Percentiles rank a stretch among this genome's conserved stretches.
These are phyloP conservation scores for Diaporthe helianthi DNA, from an alignment of 2,329 filamentous ascomycete genomes.

Conservation along the genomic window DNA sequence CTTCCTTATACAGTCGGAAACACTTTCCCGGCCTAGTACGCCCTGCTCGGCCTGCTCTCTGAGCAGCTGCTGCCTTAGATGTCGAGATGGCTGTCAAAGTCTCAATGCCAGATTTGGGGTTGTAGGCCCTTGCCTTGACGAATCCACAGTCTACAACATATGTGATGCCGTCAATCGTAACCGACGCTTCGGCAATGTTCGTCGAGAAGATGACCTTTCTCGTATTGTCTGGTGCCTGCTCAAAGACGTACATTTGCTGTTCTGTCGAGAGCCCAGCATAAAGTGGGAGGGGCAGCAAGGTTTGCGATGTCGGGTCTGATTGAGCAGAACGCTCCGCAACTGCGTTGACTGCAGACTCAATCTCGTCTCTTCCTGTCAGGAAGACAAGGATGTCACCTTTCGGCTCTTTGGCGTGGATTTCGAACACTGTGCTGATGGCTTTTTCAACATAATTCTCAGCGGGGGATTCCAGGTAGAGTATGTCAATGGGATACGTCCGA, in stretches of 20 bases:
- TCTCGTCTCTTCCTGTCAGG: conserved; percentile 91
- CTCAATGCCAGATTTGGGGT: conserved; percentile 85
- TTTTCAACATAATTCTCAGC: conserved; percentile 87
- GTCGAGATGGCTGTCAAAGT: conserved; percentile 81
- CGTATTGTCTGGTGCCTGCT: conserved; percentile 79
- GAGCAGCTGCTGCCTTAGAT: conserved; percentile 91
- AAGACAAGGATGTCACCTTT: conserved; percentile 92
- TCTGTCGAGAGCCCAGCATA: conserved; percentile 90
- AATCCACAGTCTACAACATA: conserved; percentile 92
- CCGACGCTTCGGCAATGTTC: conserved; percentile 95
- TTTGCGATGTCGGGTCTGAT: conserved; percentile 64
- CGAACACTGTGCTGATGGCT: conserved; percentile 81
- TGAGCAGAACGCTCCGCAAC: conserved; percentile 75
- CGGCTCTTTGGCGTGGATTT: conserved; percentile 82
- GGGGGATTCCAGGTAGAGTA: conserved; percentile 79
- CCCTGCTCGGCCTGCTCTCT: conserved; percentile 88
- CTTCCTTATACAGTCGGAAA: conserved; percentile 88
- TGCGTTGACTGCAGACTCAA: conserved; percentile 80
- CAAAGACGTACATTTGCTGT: conserved; percentile 95
- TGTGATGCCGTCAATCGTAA: conserved; percentile 91
- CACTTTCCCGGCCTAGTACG: conserved; percentile 92
- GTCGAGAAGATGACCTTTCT: conserved; percentile 93
- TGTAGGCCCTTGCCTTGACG: conserved; percentile 87
- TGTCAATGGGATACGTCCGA: conserved; percentile 86
- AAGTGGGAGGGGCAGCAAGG: conserved; percentile 76